Base-by-base conservation (phyloP, 2,329 filamentous ascomycete species). In the Verticillium nonalfalfae region DNA sequence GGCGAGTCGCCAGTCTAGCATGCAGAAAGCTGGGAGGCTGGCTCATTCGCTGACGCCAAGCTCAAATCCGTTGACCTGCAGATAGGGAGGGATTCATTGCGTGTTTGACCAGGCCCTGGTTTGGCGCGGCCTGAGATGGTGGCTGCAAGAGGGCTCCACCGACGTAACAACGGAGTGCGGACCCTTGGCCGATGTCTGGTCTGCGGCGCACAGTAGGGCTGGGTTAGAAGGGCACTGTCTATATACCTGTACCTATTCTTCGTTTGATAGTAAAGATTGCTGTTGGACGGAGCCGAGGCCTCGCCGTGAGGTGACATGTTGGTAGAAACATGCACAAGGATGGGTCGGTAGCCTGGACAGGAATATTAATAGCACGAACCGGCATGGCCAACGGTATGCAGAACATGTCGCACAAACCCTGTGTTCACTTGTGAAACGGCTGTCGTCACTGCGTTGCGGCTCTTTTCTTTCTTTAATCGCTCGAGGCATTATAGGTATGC, bases 81-180 rank as follows among this genome's bases (percentile, higher is more conserved):
- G 64, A 58, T 59, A 61, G 60, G 45, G 57, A 61, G 60, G 45
- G 57, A 61, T 62, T 26, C 55, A 50, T 64, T 61, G 64, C 60
- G 60, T 54, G 61, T 58, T 63, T 58, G 57, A 21, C n/a, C 9
- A 21, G 45, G 45, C n/a, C 14, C n/a, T 40, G 39, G 39, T 9
- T n/a, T 6, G 39, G 39, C 39, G 13, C n/a, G 11, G 39, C 11
- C 45, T 21, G n/a, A 21, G 45, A n/a, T 36, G 57, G 57, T 58
- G 57, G 57, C 57, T 58, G 57, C 57, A 45, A 52, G n/a, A 35
- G 33, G 59, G 58, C 63, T 62, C 62, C 63, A 64, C 63, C 63
- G 45, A 62, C 63, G 62, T 65, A 64, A 64, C 63, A 63, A 62
- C 55, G 60, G 57, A 59, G 62, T 64, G 58, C 36, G 45, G 45